Evolutionary conservation across 768 basidiomycete genomes (phyloP), one percentile per base, ranked within the genome.

Genomic region (Rhodotorula diobovata): DNA sequence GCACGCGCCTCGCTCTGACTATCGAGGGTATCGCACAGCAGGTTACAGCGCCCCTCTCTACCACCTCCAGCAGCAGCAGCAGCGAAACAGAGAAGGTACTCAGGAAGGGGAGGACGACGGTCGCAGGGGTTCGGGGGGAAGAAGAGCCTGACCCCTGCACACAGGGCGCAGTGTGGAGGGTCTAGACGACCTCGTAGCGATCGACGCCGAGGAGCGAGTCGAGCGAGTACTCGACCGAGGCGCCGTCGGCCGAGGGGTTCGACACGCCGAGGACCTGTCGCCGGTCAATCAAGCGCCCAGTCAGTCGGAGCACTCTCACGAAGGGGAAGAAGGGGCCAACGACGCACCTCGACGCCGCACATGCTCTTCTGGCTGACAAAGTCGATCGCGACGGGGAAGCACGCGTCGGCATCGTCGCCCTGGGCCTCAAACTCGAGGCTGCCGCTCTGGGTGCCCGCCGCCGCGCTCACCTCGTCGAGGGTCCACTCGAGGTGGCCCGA

Each of bases 391-490:
- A 99, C 91, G 5, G 95, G 94, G 90, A 97, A 99, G 83, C 96
- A 95, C 18, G 85, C 86, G 8, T 86, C 87, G 0, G 84, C 81
- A 73, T 95, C 93, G 72, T 92, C 90, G 8, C 91, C 93, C 15
- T 87, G 87, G 60, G 93, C 87, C 53, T 85, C 89, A 82, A 98
- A 97, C 76, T 97, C 91, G 76, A 98, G 83, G n/a, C 87, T 90
- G 16, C 95, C 95, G 2, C 88, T 88, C 45, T 86, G 85, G 48
- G 78, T 77, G 23, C 80, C 81, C 34, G 83, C 85, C 39, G 85
- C 85, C 61, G 87, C 87, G 8, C 86, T 86, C 71, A 98, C 84
- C 34, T 84, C 80, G 14, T 90, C 86, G 66, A 91, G 87, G 6
- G 85, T 85, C 95, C 95, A 99, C 45, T 91, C 87, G 58, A 98